Base-by-base conservation (phyloP, 495 filamentous ascomycete genomes). In the Penicillium desertorum region DNA sequence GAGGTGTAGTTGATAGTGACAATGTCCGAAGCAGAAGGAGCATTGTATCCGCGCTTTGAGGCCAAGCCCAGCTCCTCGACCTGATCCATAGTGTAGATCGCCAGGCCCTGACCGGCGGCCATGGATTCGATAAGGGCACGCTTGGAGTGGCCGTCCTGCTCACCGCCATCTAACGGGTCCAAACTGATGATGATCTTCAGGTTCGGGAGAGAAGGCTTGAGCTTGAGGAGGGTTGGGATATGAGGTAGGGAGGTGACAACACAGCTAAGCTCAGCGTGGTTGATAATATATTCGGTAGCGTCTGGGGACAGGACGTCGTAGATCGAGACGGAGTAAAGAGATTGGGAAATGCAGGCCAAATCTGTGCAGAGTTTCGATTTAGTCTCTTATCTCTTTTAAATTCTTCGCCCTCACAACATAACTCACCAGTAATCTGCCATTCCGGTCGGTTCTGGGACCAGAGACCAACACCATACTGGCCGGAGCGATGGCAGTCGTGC, bases 1-100 rank as follows among this genome's bases (percentile, higher is more conserved):
- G 90, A 96, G 10, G 94, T 98, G 76, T 98, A 98, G 76, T 98
- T 98, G 75, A 98, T 92, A 32, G 94, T 98, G 54, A 96, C 80
- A 64, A 88, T 80, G 66, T 97, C 92, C 3, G 87, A 81, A 1
- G 88, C 83, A 30, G 72, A 74, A 9, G 94, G 93, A 30, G 88
- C 82, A 43, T 77, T 76, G 49, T 85, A 86, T 43, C 86, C 81
- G 32, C 83, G 80, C 29, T 86, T 86, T 6, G 84, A 82, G 20
- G 82, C 72, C 39, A 78, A 83, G 17, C 95, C 94, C 12, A 96
- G 60, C 44, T 84, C 81, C 74, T 98, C 95, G 3, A 89, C 84
- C 51, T 94, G 84, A 42, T 79, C 71, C 43, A 98, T 86, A 29
- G 84, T 87, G 67, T 90, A 86, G 58, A 98, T 88, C 50, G 84